These are phyloP conservation scores for Magnolia officinalis DNA, from an alignment of 164 flowering plant genomes.

Conservation along the genomic window DNA sequence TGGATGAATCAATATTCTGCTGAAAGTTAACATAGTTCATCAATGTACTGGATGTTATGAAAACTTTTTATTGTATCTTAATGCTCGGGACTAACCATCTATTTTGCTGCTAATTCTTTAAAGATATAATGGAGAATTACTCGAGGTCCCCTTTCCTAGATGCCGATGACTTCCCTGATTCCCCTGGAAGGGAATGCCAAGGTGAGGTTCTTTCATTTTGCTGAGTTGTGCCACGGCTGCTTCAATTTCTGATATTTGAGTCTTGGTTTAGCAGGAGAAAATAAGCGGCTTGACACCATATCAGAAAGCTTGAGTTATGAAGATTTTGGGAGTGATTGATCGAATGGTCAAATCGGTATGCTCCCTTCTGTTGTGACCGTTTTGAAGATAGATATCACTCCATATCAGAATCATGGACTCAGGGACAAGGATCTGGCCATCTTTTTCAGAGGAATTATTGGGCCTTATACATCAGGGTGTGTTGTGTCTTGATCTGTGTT, in stretches of 20 bases:
- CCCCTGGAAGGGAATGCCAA: constrained; percentile 48
- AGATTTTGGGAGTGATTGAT: constrained; percentile 35
- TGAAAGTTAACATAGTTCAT: background rate
- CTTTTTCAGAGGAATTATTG: too few species aligned
- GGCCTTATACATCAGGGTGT: too few species aligned
- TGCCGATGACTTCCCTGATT: constrained; percentile 49
- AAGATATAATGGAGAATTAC: constrained; percentile 76
- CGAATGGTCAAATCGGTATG: background rate
- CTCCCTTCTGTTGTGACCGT: background rate
- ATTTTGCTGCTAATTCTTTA: constrained; percentile 1
- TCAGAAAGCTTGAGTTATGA: constrained; percentile 38
- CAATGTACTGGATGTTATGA: background rate
- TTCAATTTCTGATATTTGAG: background rate
- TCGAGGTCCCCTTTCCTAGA: constrained; percentile 67
- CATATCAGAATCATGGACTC: too few species aligned
- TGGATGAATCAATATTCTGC: background rate
- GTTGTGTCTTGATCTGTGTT: too few species aligned
- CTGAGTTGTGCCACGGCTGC: too few species aligned
- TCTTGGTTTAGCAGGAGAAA: constrained; percentile 42
- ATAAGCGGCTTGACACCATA: constrained; percentile 30
- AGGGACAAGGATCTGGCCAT: too few species aligned
- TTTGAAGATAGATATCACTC: too few species aligned
- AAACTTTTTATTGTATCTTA: background rate
- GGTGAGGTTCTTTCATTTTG: constrained; percentile 33
- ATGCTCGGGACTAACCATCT: constrained; percentile 9